A percentile compares a stretch with the other conserved stretches of the same genome.
phyloP scores from a whole-genome alignment of 768 basidiomycete genomes.

The Arthromyces matolae region DNA sequence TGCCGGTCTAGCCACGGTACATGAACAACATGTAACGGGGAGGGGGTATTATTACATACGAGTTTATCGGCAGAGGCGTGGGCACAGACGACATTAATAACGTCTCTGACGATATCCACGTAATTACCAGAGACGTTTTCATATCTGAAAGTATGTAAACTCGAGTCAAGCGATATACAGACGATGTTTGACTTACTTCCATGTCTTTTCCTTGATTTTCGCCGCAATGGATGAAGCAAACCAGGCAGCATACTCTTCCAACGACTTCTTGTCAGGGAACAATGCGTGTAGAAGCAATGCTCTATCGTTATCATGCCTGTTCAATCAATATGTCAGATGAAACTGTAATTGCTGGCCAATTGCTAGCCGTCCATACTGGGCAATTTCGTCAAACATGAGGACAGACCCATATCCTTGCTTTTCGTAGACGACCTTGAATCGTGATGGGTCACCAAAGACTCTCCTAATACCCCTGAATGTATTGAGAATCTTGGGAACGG shows the following conservation, averaged over 20 bases:
- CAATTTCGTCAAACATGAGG: slow-evolving; percentile 33
- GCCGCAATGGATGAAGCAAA: slow-evolving; percentile 23
- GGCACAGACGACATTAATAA: slow-evolving; percentile 39
- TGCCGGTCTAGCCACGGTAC: slow-evolving; percentile 30
- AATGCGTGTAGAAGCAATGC: slow-evolving; percentile 28
- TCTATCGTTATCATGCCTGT: slow-evolving; percentile 32
- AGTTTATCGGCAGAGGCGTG: slow-evolving; percentile 38
- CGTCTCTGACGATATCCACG: slow-evolving; percentile 48
- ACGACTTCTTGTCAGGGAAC: slow-evolving; percentile 29
- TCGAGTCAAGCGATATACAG: neutral
- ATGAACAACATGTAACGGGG: neutral
- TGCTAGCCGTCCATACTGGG: slow-evolving; percentile 18
- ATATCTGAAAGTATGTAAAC: slow-evolving; percentile 14
- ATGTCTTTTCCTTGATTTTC: slow-evolving; percentile 29
- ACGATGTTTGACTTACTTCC: slow-evolving; percentile 16
- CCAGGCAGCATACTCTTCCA: slow-evolving; percentile 18
- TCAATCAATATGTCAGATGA: too few relatives aligned
- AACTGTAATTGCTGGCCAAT: neutral
- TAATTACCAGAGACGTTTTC: slow-evolving; percentile 30
- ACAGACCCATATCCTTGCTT: slow-evolving; percentile 39
- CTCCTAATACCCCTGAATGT: slow-evolving; percentile 31
- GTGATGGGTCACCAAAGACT: slow-evolving; percentile 29
- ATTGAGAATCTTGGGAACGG: slow-evolving; percentile 28
- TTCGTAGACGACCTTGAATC: slow-evolving; percentile 36
- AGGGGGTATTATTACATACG: too few relatives aligned